Evolutionary conservation across 208 protist genomes (phyloP), one percentile per base, ranked within the genome.

Genomic region (Acanthamoeba castellanii): DNA sequence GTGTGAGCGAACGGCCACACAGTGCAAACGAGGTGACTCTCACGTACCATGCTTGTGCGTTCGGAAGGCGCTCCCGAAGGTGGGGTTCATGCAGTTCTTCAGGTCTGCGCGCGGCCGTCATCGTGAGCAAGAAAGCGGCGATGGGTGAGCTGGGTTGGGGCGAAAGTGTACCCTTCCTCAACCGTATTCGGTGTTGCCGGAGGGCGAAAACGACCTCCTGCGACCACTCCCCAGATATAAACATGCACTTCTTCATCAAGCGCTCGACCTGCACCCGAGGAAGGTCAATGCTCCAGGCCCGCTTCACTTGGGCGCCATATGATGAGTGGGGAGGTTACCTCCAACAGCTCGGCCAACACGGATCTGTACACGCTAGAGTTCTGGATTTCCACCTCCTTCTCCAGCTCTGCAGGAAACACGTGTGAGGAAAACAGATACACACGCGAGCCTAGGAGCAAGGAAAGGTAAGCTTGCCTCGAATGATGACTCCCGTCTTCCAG

Each of bases 321-420:
- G 14, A 57, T 57, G 52, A 57, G 16, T 70, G 64, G 64, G 64
- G 8, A 0, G 68, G 14, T 4, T 0, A 92, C 87, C 64, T 92
- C 87, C 20, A 92, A 32, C 13, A 92, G 61, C 37, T 92, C 87
- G 14, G 87, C 87, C 37, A 92, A 30, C 18, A 92, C 61, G 13
- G 87, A 70, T 89, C 96, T 61, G 52, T 96, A 96, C 47, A 92
- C 85, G 74, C 74, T 74, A 1, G 94, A 94, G 76, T 96, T 96
- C 93, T 96, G 95, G 55, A 96, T 95, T 37, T 95, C 93, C 4
- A 96, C 93, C 70, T 96, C 95, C 45, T n/a, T 68, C 64, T 95
- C 85, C 3, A 96, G 66, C 37, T 96, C 95, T 72, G 76, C 81
- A 25, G 11, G 3, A 11, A 30, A 70, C 5, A 76, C 64, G 27